Evolutionary conservation across 352 stramenopile species (phyloP), one percentile per base, ranked within the genome.

Genomic region (Globisporangium recalcitrans): DNA sequence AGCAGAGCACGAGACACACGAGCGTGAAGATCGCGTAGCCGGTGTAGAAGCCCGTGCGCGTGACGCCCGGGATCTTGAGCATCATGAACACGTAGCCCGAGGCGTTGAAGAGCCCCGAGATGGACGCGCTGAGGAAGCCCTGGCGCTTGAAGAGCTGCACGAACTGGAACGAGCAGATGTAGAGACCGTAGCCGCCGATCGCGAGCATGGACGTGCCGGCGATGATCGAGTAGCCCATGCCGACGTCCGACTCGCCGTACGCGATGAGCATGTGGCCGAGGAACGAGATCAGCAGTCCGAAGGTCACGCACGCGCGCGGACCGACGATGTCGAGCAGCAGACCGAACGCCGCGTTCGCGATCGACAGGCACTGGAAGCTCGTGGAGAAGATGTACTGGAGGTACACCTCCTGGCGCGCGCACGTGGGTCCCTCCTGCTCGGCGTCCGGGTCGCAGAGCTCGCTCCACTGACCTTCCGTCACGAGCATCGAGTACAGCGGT

Each of bases 381-480:
- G 77, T 77, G 22, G 72, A 83, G 65, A 77, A 83, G 34, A 80
- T 67, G 69, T 82, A 78, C 65, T 86, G 77, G 53, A 85, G 62
- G 21, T 68, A 63, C 16, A 80, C 65, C 54, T 86, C 74, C 64
- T 83, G 74, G 7, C 48, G 42, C 14, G 77, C 72, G 40, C 77
- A 83, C 47, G 64, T 77, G 21, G 29, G 22, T 26, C 69, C 73
- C n/a, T 58, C 64, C 11, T 60, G 63, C n/a, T 66, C 26, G 13
- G 61, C 60, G 51, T 67, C 62, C 44, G 68, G 52, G 19, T 46
- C 58, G 34, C 72, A 83, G 40, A 71, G 56, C 57, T 86, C 77
- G 22, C 67, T 71, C 74, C 77, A 83, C 57, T 83, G 72, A 1
- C 65, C 61, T 21, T 82, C 75, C 11, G 61, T 47, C 32, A 83